These are phyloP conservation scores for Quercus phellos DNA, from an alignment of 331 rosid genomes.

Conservation along the genomic window DNA sequence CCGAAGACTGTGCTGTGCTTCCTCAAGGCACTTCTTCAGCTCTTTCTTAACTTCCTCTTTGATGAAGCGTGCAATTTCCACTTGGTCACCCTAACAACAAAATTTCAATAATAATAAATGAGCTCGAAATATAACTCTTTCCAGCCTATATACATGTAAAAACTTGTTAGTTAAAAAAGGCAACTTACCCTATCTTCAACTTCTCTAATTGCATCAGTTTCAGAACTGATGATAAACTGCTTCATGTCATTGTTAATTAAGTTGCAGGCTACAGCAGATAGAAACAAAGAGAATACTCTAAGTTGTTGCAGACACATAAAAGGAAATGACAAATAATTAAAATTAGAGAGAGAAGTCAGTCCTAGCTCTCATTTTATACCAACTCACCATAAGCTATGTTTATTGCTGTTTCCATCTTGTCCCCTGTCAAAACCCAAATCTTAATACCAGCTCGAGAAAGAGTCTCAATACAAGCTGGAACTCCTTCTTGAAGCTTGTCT, in stretches of 20 bases:
- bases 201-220: slow-evolving; percentile 88
- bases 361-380: slow-evolving; percentile 7
- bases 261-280: slow-evolving; percentile 68
- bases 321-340: neutral
- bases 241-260: slow-evolving; percentile 94
- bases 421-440: slow-evolving; percentile 96
- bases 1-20: slow-evolving; percentile 61
- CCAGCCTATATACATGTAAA: neutral
- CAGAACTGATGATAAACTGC: slow-evolving; percentile 89
- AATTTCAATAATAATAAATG: neutral
- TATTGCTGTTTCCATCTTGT: slow-evolving; percentile 96
- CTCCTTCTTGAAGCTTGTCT: slow-evolving; percentile 99
- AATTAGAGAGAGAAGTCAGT: neutral
- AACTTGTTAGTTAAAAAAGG: neutral
- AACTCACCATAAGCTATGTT: slow-evolving; percentile 92
- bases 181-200: slow-evolving; percentile 76
- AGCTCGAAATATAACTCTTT: neutral
- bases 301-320: neutral
- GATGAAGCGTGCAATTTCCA: slow-evolving; percentile 82
- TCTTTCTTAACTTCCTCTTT: slow-evolving; percentile 74
- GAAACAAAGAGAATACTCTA: neutral
- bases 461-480: slow-evolving; percentile 84
- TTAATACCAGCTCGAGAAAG: slow-evolving; percentile 93
- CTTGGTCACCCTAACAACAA: slow-evolving; percentile 79
- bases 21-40: slow-evolving; percentile 69